phyloP scores from a whole-genome alignment of 2,329 filamentous ascomycete genomes.

The Purpureocillium lavendulum region DNA sequence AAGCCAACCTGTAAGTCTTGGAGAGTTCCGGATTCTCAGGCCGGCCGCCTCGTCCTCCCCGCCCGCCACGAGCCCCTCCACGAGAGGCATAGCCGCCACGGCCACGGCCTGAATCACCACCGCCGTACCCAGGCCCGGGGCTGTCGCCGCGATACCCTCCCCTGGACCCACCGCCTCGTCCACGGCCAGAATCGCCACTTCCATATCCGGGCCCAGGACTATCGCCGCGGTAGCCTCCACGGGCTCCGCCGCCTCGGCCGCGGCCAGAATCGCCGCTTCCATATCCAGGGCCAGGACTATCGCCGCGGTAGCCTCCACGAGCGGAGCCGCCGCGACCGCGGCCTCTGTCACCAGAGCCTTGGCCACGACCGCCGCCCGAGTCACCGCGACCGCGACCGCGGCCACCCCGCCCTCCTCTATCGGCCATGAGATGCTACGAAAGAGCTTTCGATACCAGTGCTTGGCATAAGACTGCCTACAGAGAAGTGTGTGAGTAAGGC shows the following conservation, averaged over 20 bases:
- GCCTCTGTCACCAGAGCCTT: constrained; percentile 7
- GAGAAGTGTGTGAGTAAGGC: too few relatives aligned
- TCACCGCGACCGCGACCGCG: constrained; percentile 3
- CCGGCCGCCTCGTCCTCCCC: constrained; percentile 14
- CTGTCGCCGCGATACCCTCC: constrained; percentile 6
- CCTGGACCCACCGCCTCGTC: constrained; percentile 6
- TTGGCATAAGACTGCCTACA: too few relatives aligned
- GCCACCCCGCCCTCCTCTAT: constrained; percentile 16
- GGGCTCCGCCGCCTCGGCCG: constrained; percentile 8
- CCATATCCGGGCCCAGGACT: constrained; percentile 14
- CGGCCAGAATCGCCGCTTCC: constrained; percentile 8
- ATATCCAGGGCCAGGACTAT: constrained; percentile 9
- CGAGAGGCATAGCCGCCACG: constrained; percentile 3
- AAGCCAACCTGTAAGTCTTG: too few relatives aligned
- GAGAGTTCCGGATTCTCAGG: background rate
- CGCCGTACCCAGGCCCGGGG: constrained; percentile 13
- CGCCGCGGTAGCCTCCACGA: constrained; percentile 1
- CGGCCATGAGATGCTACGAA: constrained; percentile 13
- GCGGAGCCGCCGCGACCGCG: constrained; percentile 1
- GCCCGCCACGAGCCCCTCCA: constrained; percentile 10
- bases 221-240: constrained; percentile 5
- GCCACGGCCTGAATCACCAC: constrained; percentile 10
- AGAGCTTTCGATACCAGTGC: background rate
- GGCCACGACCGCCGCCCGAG: constrained; percentile 10
- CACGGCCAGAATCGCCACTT: constrained; percentile 12